Conservation (phyloP, 768 basidiomycete species). For the Amanita jacksonii region DNA sequence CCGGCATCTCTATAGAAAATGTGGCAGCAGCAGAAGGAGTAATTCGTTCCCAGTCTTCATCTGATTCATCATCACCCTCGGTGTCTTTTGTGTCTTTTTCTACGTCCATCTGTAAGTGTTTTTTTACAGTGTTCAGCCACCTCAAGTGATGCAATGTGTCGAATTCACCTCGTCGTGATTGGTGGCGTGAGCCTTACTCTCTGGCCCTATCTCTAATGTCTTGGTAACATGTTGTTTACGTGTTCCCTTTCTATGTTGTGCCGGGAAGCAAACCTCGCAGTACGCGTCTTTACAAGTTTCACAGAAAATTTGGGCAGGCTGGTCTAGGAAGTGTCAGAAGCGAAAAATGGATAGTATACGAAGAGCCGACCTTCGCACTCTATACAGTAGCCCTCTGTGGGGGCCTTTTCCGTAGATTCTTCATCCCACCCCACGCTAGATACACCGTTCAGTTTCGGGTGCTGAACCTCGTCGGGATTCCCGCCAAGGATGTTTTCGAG, state of each 20-base stretch:
- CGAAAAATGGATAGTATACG: conserved; percentile 3
- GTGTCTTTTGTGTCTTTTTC: conserved; percentile 20
- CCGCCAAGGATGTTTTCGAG: conserved; percentile 62
- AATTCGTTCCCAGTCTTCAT: conserved; percentile 36
- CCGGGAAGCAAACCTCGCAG: conserved; percentile 80
- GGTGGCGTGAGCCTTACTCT: conserved; percentile 19
- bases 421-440: conserved; percentile 59
- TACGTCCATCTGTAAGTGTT: conserved; percentile 35
- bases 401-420: conserved; percentile 37
- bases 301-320: conserved; percentile 70
- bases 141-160: too few species aligned
- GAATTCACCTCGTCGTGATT: too few species aligned
- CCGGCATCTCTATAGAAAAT: conserved; percentile 28
- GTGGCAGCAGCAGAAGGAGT: conserved; percentile 13
- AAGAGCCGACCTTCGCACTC: conserved; percentile 70
- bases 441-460: conserved; percentile 32
- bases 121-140: too few species aligned
- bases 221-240: conserved; percentile 55
- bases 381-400: conserved; percentile 60
- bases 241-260: conserved; percentile 77
- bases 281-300: conserved; percentile 64
- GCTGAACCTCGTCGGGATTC: conserved; percentile 53
- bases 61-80: conserved; percentile 21
- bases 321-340: conserved; percentile 40
- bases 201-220: conserved; percentile 25